Base-by-base conservation (phyloP, 2,329 filamentous ascomycete species). In the Trichoderma breve region DNA sequence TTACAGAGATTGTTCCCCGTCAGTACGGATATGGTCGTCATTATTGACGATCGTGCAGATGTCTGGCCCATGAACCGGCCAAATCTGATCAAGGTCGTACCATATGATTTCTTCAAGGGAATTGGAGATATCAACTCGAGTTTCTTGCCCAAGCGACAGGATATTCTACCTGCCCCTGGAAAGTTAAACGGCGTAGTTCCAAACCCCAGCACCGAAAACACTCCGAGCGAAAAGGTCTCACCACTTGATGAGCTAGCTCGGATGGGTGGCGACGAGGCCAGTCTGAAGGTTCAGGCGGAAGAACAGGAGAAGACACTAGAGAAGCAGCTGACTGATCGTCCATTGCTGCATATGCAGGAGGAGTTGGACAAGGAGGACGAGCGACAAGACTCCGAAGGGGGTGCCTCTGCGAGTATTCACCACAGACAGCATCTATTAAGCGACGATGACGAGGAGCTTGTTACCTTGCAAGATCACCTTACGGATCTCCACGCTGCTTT, bases 111-210 rank as follows among this genome's bases (percentile, higher is more conserved):
- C 82, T 99, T 98, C 83, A 93, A 97, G 71, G 96, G 96, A 18
- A 97, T 98, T 74, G 96, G 96, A 74, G 96, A 99, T 81, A 99
- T 99, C 85, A 99, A 99, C 84, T 97, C 95, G 14, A 97, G 93
- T 79, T 99, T 98, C 79, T 82, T 99, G 67, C 96, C 96, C 0
- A 97, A 97, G 81, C 90, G 87, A 72, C 82, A 88, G 76, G 86
- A 91, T 77, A 81, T 88, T 30, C 73, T 87, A 7, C 81, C 83
- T 0, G 76, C 77, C 1, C 72, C 73, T 11, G 69, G 74, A 26
- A 80, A 76, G 71, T 55, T 75, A 28, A 79, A 78, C 60, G 76
- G 75, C n/a, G 73, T 75, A 26, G 69, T 74, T 3, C 71, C 11
- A 47, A 71, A 55, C 3, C 15, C 71, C n/a, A 70, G 55, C 9